Percentiles rank a stretch among this genome's conserved stretches.
These are phyloP conservation scores for Elsinoe arachidis DNA, from an alignment of 2,329 filamentous ascomycete species.

Conservation along the genomic window DNA sequence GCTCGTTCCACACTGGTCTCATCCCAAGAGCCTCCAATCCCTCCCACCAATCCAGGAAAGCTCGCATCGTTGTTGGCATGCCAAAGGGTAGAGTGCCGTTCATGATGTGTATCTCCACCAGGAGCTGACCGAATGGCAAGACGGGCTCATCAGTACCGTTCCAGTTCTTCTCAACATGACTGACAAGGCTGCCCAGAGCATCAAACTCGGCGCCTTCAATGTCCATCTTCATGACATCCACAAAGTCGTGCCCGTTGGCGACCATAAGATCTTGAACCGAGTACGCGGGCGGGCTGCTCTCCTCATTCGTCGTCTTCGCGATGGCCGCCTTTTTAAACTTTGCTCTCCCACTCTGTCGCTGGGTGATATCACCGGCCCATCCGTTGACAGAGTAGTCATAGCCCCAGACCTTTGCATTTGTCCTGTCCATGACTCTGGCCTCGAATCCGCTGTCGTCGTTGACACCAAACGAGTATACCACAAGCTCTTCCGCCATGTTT, in stretches of 20 bases:
- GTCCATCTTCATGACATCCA: constrained; percentile 37
- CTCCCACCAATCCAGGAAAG: constrained; percentile 8
- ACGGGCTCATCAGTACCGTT: background rate
- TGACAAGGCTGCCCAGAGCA: background rate
- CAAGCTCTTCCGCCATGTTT: background rate
- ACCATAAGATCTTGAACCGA: constrained; percentile 32
- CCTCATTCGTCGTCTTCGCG: constrained; percentile 23
- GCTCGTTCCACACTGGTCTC: constrained; percentile 17
- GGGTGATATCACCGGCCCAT: constrained; percentile 12
- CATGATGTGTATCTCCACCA: constrained; percentile 8
- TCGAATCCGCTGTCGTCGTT: constrained; percentile 34
- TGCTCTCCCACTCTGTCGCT: constrained; percentile 19
- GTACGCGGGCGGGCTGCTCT: constrained; percentile 25
- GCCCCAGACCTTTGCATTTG: constrained; percentile 27
- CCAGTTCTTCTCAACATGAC: too few relatives aligned
- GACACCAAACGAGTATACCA: constrained; percentile 33
- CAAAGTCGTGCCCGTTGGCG: constrained; percentile 32
- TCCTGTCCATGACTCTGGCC: constrained; percentile 28
- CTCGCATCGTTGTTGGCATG: background rate
- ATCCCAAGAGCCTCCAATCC: constrained; percentile 1
- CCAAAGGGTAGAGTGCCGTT: background rate
- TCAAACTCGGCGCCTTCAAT: constrained; percentile 32
- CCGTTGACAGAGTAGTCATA: constrained; percentile 31
- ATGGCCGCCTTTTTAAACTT: constrained; percentile 30
- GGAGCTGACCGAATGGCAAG: background rate